Evolutionary conservation across 139 green algal species (phyloP), one percentile per base, ranked within the genome.

Genomic region (Auxenochlorella pyrenoidosa): DNA sequence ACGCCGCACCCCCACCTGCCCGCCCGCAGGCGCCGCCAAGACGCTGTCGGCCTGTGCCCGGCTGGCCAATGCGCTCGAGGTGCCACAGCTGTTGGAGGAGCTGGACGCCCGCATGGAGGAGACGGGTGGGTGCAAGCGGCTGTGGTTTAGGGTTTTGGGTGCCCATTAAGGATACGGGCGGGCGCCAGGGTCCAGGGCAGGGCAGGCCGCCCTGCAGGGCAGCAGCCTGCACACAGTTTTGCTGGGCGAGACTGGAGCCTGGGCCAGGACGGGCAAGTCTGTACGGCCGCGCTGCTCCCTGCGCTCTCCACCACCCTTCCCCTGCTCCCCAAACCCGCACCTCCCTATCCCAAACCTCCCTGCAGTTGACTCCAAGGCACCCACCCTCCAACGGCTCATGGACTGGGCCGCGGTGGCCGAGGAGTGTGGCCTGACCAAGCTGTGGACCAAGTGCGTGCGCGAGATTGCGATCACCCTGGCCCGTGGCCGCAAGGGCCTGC

Each of bases 31-130:
- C 19, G 79, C 79, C 6, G 79, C 59, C 22, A 75, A 75, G 24
- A 76, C 59, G 26, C 59, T 85, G 38, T 75, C 59, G 21, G 79
- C 79, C 38, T 75, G 59, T 28, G 79, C 79, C 26, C 59, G 79
- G n/a, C 79, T 85, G 60, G 79, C 79, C 22, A 22, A 70, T 38
- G 38, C 15, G 36, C 79, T 85, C 59, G 59, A 75, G 58, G 71
- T 75, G 60, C 38, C 30, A 13, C 38, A 30, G 28, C 58, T 85
- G 79, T 40, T 85, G 5, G 79, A 75, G n/a, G n/a, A 24, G 38
- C 79, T 85, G 59, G 79, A 85, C 13, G 59, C 65, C 6, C 79
- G 79, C 79, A 85, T 85, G 79, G 79, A 85, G 59, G 79, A 75
- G 26, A 66, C 79, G 8, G 79, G 79, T 85, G 79, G 79, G 79